Base-by-base conservation (phyloP, 495 filamentous ascomycete genomes). In the Neurospora pannonica region DNA sequence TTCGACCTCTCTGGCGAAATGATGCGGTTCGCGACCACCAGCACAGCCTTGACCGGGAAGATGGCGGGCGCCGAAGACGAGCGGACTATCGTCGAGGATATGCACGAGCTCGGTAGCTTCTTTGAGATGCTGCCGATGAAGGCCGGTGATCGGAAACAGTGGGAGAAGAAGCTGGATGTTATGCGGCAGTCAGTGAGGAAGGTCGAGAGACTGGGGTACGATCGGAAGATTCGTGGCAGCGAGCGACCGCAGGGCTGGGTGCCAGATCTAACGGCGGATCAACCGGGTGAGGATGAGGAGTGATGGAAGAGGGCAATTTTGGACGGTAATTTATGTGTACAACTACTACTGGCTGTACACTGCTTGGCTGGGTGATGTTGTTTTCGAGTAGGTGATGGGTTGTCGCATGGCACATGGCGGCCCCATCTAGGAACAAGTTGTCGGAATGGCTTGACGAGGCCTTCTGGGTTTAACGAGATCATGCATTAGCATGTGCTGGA, bases 1-100 rank as follows among this genome's bases (percentile, higher is more conserved):
- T 97, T 97, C 77, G 96, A 99, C 81, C 86, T 98, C 70, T 92
- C 92, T 0, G 96, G 96, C 11, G 96, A 99, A 82, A 87, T 98
- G 84, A 99, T 99, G 96, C 87, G 94, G 38, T 98, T 97, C 82
- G 94, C 93, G 0, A 95, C 97, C 39, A 93, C 93, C 19, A 87
- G 88, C 24, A 92, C 93, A 77, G 92, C 92, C 0, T 89, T 91
- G 21, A 86, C 78, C 70, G 90, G 90, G 21, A 77, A 81, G 34
- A 77, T 91, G 70, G 88, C 89, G n/a, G 84, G 71, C 38, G 75
- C 73, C 54, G 79, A 73, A 4, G 74, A 72, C 11, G 80, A 75
- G 1, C 81, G 88, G 9, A 87, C 86, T n/a, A 90, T 97, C 19
- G 84, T 97, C 54, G 83, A 86, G 36, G 94, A 97, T 84, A 83